Conservation (phyloP, 192 early-diverging fungal genomes). For the Umbelopsis isabellina region DNA sequence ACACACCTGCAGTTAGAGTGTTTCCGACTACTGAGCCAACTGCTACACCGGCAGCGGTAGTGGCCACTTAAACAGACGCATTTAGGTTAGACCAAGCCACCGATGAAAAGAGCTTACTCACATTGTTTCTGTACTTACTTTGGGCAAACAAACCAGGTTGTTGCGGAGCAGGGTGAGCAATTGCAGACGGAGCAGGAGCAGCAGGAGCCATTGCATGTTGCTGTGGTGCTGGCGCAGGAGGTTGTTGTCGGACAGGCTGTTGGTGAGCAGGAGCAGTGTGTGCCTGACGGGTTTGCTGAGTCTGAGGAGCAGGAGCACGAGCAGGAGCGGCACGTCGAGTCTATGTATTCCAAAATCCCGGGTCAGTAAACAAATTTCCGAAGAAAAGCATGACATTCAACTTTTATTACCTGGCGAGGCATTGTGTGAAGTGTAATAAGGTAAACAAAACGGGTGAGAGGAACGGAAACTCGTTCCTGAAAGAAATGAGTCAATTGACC, state of each 20-base stretch:
- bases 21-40: slow-evolving; percentile 84
- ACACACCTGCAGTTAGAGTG: slow-evolving; percentile 44
- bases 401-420: slow-evolving; percentile 14
- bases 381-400: not conserved
- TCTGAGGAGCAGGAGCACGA: slow-evolving; percentile 38
- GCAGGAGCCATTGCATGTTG: slow-evolving; percentile 30
- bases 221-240: slow-evolving; percentile 54
- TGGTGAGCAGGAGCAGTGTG: slow-evolving; percentile 65
- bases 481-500: slow-evolving; percentile 4
- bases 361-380: not conserved
- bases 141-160: slow-evolving; percentile 80
- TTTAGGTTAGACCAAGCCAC: not conserved
- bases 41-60: slow-evolving; percentile 92
- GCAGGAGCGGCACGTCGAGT: slow-evolving; percentile 51
- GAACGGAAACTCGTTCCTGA: not conserved
- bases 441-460: not conserved
- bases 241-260: slow-evolving; percentile 47
- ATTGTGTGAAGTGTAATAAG: not conserved
- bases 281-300: slow-evolving; percentile 55
- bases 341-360: not conserved
- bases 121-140: slow-evolving; percentile 39
- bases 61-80: slow-evolving; percentile 61
- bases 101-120: not conserved
- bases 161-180: slow-evolving; percentile 62
- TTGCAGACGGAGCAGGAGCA: slow-evolving; percentile 48